Conservation (phyloP, 306 rosid genomes). For the Sesbania bispinosa region DNA sequence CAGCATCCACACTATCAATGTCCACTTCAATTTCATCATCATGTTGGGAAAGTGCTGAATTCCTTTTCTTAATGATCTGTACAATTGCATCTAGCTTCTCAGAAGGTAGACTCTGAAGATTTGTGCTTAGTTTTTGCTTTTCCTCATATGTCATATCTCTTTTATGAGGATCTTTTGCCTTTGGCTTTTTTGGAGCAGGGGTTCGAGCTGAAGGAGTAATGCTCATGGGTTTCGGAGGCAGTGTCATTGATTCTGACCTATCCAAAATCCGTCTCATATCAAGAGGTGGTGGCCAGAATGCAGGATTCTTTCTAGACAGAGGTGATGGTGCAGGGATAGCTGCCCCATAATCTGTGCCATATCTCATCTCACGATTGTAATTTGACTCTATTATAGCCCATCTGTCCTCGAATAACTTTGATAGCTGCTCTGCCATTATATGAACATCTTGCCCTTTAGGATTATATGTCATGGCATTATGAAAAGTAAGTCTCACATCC, state of each 20-base stretch:
- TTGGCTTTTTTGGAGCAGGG: constrained; percentile 92
- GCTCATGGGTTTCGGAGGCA: constrained; percentile 45
- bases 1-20: constrained; percentile 85
- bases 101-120: constrained; percentile 82
- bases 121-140: constrained; percentile 83
- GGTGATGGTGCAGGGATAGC: constrained; percentile 59
- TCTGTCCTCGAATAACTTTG: constrained; percentile 69
- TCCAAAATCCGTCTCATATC: constrained; percentile 80
- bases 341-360: constrained; percentile 49
- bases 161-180: constrained; percentile 88
- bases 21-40: constrained; percentile 96
- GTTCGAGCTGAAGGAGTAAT: constrained; percentile 70
- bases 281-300: constrained; percentile 62
- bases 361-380: constrained; percentile 72
- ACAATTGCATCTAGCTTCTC: constrained; percentile 81
- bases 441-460: constrained; percentile 92
- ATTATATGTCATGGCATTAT: constrained; percentile 89
- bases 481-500: constrained; percentile 93
- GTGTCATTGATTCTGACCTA: constrained; percentile 69
- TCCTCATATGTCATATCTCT: constrained; percentile 93
- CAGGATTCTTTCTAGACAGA: constrained; percentile 57
- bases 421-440: constrained; percentile 86
- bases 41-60: constrained; percentile 63
- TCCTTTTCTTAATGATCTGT: constrained; percentile 81
- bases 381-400: constrained; percentile 88